Conservation (phyloP, 495 filamentous ascomycete species). For the Podospora didyma region DNA sequence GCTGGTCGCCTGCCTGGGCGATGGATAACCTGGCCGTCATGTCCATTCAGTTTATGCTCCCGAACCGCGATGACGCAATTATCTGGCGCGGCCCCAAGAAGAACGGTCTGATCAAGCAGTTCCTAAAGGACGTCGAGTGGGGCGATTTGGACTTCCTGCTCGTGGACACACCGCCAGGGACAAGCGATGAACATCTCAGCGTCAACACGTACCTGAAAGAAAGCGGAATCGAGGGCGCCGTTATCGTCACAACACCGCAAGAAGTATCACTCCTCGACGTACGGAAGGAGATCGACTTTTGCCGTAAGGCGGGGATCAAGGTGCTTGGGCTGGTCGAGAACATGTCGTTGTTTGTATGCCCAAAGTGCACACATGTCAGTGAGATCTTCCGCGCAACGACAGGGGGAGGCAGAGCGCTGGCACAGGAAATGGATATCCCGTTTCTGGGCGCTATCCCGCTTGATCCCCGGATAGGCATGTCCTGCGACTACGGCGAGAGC, state of each 20-base stretch:
- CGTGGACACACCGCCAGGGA: slow-evolving; percentile 93
- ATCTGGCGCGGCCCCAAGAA: slow-evolving; percentile 99
- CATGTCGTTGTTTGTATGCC: slow-evolving; percentile 95
- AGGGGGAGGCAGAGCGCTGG: slow-evolving; percentile 75
- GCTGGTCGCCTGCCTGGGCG: slow-evolving; percentile 94
- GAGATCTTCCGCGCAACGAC: slow-evolving; percentile 92
- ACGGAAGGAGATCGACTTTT: slow-evolving; percentile 95
- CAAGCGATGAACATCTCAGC: slow-evolving; percentile 88
- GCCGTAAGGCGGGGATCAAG: slow-evolving; percentile 84
- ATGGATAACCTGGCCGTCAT: slow-evolving; percentile 87
- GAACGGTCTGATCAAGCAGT: slow-evolving; percentile 96
- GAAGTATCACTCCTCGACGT: slow-evolving; percentile 92
- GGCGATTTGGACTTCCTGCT: slow-evolving; percentile 88
- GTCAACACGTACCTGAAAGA: slow-evolving; percentile 87
- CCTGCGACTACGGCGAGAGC: slow-evolving; percentile 94
- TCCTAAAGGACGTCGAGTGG: slow-evolving; percentile 96
- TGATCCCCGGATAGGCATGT: slow-evolving; percentile 91
- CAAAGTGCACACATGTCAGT: slow-evolving; percentile 72
- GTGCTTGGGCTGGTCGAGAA: slow-evolving; percentile 93
- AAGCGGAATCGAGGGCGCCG: slow-evolving; percentile 85
- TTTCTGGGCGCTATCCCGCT: slow-evolving; percentile 91
- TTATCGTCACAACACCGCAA: slow-evolving; percentile 91
- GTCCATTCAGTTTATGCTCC: slow-evolving; percentile 97
- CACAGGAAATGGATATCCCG: slow-evolving; percentile 77
- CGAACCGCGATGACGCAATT: slow-evolving; percentile 84